A percentile compares a stretch with the other conserved stretches of the same genome.
phyloP scores from a whole-genome alignment of 164 flowering plant genomes.

The Vitis riparia region DNA sequence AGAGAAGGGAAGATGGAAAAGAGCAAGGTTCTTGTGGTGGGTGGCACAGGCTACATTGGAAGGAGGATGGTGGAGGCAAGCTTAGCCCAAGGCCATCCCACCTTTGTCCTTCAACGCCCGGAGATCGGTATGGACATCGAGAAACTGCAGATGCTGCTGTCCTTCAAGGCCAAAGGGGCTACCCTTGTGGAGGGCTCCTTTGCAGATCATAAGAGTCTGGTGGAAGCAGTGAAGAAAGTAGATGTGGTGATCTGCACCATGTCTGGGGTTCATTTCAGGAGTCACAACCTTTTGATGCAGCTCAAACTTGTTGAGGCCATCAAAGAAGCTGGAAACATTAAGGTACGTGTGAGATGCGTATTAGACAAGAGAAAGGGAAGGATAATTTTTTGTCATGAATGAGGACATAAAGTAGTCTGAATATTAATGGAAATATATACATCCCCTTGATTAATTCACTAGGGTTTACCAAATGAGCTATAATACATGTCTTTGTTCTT shows the following conservation, averaged over 20 bases:
- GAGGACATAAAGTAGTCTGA: too few species aligned
- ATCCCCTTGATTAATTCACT: too few species aligned
- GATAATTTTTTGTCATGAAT: too few species aligned
- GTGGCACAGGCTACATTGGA: constrained; percentile 7
- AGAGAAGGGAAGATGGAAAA: not conserved
- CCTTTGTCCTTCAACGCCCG: not conserved
- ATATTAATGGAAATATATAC: too few species aligned
- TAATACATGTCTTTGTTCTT: too few species aligned
- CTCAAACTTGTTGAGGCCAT: not conserved
- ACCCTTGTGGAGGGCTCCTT: not conserved
- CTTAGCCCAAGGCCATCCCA: not conserved
- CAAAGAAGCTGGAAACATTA: not conserved
- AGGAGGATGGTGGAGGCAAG: constrained; percentile 6
- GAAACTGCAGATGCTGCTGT: constrained; percentile 2
- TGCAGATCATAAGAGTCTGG: too few species aligned
- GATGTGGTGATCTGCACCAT: not conserved
- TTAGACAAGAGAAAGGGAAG: too few species aligned
- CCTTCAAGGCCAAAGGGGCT: not conserved
- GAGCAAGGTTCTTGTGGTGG: constrained; percentile 9
- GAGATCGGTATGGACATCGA: constrained; percentile 7
- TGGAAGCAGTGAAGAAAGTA: not conserved
- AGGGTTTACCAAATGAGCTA: too few species aligned
- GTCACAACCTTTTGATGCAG: not conserved
- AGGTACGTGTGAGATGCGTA: not conserved
- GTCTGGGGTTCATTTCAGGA: not conserved